Percentiles rank a stretch among this genome's conserved stretches.
Evolutionary conservation across 768 basidiomycete genomes (phyloP).

Genomic region (Rhodosporidiobolus sp.): DNA sequence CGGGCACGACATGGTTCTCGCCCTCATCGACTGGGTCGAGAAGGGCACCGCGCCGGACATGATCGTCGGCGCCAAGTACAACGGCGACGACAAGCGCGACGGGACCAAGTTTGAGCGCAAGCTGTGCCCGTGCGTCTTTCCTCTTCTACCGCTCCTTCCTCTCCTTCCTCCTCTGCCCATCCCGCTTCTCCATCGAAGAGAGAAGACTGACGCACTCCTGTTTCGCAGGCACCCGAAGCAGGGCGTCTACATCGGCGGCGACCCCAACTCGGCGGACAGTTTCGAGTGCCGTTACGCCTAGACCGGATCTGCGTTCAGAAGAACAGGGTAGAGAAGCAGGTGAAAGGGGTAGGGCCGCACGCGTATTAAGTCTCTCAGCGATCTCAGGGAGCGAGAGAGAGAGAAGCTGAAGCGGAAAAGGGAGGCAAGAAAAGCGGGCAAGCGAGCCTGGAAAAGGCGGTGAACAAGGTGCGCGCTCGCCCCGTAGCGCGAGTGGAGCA

Average conservation of each 20-base stretch:
- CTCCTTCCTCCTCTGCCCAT: no score
- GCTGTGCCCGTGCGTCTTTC: constrained; percentile 35
- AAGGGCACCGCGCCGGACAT: constrained; percentile 30
- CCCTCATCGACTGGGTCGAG: constrained; percentile 38
- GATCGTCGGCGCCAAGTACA: constrained; percentile 30
- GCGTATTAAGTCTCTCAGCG: no score
- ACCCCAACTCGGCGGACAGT: constrained; percentile 31
- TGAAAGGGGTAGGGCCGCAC: no score
- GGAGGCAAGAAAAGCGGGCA: background rate
- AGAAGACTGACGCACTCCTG: no score
- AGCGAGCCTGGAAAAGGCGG: constrained; percentile 6
- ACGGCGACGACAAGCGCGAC: background rate
- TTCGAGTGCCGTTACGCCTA: constrained; percentile 24
- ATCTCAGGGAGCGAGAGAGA: no score
- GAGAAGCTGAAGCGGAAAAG: background rate
- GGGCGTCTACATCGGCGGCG: constrained; percentile 35
- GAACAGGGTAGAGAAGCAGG: no score
- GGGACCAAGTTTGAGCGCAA: constrained; percentile 24
- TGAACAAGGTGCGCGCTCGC: no score
- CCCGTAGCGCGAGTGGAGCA: background rate
- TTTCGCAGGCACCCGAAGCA: constrained; percentile 22
- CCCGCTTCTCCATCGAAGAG: no score
- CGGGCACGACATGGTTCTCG: constrained; percentile 39
- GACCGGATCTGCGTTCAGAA: no score
- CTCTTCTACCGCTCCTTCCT: no score